These are phyloP conservation scores for Blastobotrys capitulatus DNA, from an alignment of 1,139 yeast species.

Conservation along the genomic window DNA sequence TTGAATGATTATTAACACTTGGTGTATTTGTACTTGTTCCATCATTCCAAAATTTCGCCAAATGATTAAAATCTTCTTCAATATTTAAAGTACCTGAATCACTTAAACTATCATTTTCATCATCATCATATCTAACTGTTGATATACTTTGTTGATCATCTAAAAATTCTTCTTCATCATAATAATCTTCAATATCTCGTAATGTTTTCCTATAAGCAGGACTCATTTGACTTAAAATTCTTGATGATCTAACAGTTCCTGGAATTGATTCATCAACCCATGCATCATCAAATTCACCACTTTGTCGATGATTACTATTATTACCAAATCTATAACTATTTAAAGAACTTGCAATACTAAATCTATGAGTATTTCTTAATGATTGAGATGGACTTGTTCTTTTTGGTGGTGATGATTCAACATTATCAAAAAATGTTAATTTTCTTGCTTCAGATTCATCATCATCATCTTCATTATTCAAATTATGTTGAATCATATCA, in stretches of 20 bases:
- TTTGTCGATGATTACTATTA: too few species aligned
- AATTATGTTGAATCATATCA: not conserved
- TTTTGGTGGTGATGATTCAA: not conserved
- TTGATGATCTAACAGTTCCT: not conserved
- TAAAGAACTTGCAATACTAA: not conserved
- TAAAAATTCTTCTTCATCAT: not conserved
- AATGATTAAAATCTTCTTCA: constrained; percentile 31
- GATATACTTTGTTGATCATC: not conserved
- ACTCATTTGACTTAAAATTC: not conserved
- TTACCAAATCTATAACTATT: not conserved
- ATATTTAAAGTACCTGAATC: constrained; percentile 17
- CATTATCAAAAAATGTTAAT: not conserved
- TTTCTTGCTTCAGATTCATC: not conserved
- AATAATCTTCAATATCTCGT: not conserved
- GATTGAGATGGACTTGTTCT: not conserved
- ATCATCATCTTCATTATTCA: not conserved
- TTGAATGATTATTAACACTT: not conserved
- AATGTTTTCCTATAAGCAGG: constrained; percentile 1
- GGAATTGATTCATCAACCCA: not conserved
- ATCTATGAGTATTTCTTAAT: not conserved
- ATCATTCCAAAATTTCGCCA: constrained; percentile 30
- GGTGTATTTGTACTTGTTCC: constrained; percentile 9
- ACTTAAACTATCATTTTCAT: constrained; percentile 2
- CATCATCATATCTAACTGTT: constrained; percentile 5
- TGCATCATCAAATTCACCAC: not conserved